Base-by-base conservation (phyloP, 2,329 filamentous ascomycete species). In the Cryoendolithus antarcticus region DNA sequence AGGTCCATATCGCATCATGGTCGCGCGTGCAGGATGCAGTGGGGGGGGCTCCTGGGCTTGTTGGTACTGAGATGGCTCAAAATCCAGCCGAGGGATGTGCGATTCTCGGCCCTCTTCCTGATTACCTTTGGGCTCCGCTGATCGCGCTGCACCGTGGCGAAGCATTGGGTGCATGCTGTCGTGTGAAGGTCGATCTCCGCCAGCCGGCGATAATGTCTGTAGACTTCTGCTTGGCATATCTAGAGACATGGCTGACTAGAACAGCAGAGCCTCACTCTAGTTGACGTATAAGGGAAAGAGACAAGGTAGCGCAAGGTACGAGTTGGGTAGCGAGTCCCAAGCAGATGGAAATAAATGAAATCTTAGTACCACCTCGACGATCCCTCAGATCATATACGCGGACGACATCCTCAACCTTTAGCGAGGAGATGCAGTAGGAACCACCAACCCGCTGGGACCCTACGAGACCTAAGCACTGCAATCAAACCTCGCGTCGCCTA, bases 1-100 rank as follows among this genome's bases (percentile, higher is more conserved):
- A 9, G 41, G 32, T 31, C 24, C 27, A 31, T 32, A 39, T 9
- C 32, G 38, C 38, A 32, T 34, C n/a, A 33, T 34, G 12, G 32
- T 10, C 21, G 19, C 19, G 19, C 38, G 33, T 13, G 27, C 19
- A 4, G 13, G 10, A 9, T 34, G 32, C 27, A 39, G 38, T 5
- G 37, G 35, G 8, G 38, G 38, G 6, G 32, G 24, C n/a, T 34
- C 38, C n/a, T 19, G 38, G 6, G 9, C 32, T 10, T 12, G 8
- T 7, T 39, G 31, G 4, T 39, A 32, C 10, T 34, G 38, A 9
- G 13, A 29, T n/a, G 32, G 32, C 6, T 35, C 32, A 34, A 32
- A 32, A 12, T 27, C 4, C 5, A 30, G 19, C 7, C 32, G 38
- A 11, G 30, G 12, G 3, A 9, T 12, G 11, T 35, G 27, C 11